Percentiles rank a stretch among this genome's conserved stretches.
Conservation (phyloP, 768 basidiomycete genomes). For the Termitomyces sp. region DNA sequence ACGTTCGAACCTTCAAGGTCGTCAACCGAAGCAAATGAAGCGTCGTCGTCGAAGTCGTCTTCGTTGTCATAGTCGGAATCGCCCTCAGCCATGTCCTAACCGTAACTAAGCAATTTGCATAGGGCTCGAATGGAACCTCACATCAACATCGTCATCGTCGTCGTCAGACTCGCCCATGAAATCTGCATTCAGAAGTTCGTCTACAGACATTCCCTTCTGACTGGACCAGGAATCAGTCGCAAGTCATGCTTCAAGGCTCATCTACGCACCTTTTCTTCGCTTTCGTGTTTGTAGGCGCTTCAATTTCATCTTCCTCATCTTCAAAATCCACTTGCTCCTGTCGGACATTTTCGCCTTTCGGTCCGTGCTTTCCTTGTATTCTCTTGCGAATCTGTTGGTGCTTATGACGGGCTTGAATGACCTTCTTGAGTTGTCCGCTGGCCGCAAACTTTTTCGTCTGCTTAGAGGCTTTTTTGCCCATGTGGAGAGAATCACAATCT, state of each 20-base stretch:
- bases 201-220: slow-evolving; percentile 60
- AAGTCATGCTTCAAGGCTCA: neutral
- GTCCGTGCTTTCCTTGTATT: slow-evolving; percentile 53
- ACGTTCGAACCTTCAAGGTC: slow-evolving; percentile 58
- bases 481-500: slow-evolving; percentile 12
- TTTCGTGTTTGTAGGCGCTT: slow-evolving; percentile 11
- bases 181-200: slow-evolving; percentile 66
- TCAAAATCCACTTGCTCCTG: slow-evolving; percentile 27
- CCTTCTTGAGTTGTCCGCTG: slow-evolving; percentile 84
- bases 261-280: slow-evolving; percentile 11
- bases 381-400: slow-evolving; percentile 73
- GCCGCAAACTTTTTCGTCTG: slow-evolving; percentile 84
- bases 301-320: slow-evolving; percentile 28
- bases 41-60: slow-evolving; percentile 44
- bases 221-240: slow-evolving; percentile 17
- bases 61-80: slow-evolving; percentile 30
- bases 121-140: neutral
- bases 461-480: slow-evolving; percentile 65
- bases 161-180: slow-evolving; percentile 67
- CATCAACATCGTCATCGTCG: slow-evolving; percentile 30
- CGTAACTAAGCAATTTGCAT: slow-evolving; percentile 1
- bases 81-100: slow-evolving; percentile 20
- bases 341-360: slow-evolving; percentile 30
- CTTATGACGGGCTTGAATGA: slow-evolving; percentile 79
- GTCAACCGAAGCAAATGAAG: slow-evolving; percentile 74